phyloP scores from a whole-genome alignment of 352 stramenopile genomes.

The Phytophthora cryptogea region DNA sequence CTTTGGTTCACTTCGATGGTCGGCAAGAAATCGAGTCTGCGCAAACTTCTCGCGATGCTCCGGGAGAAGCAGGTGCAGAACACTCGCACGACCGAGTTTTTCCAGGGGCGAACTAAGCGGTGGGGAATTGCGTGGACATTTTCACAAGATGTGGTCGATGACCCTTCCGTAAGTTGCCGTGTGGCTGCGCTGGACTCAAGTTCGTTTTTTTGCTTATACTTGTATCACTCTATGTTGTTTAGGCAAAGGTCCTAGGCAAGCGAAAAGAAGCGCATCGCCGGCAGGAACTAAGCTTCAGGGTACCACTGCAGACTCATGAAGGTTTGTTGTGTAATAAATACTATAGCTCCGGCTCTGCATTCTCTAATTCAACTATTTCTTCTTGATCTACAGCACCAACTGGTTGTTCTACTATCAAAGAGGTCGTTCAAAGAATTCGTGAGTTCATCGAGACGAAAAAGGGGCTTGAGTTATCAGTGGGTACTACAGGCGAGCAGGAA shows the following conservation, averaged over 20 bases:
- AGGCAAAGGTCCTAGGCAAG: constrained; percentile 84
- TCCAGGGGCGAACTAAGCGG: constrained; percentile 91
- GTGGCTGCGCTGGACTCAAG: neutral
- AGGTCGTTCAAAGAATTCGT: constrained; percentile 49
- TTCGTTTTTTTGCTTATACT: constrained; percentile 11
- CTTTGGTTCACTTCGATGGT: constrained; percentile 96
- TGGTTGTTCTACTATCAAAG: constrained; percentile 45
- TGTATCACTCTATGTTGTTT: neutral
- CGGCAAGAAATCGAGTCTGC: constrained; percentile 92
- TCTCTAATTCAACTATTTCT: neutral
- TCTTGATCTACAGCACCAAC: constrained; percentile 17
- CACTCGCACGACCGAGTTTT: constrained; percentile 94
- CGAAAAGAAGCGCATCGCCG: constrained; percentile 74
- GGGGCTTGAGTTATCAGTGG: constrained; percentile 24
- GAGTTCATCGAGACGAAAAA: constrained; percentile 39
- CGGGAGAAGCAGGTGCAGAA: constrained; percentile 67
- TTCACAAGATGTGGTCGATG: constrained; percentile 28
- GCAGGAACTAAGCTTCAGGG: constrained; percentile 58
- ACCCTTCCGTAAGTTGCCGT: constrained; percentile 40
- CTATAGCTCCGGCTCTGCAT: neutral
- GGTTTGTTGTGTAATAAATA: constrained; percentile 15
- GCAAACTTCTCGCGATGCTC: constrained; percentile 86
- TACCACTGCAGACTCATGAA: constrained; percentile 34
- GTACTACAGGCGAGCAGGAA: constrained; percentile 11
- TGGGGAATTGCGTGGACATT: constrained; percentile 97